Conservation (phyloP, 78 protist genomes). For the Pelomyxa schiedti region DNA sequence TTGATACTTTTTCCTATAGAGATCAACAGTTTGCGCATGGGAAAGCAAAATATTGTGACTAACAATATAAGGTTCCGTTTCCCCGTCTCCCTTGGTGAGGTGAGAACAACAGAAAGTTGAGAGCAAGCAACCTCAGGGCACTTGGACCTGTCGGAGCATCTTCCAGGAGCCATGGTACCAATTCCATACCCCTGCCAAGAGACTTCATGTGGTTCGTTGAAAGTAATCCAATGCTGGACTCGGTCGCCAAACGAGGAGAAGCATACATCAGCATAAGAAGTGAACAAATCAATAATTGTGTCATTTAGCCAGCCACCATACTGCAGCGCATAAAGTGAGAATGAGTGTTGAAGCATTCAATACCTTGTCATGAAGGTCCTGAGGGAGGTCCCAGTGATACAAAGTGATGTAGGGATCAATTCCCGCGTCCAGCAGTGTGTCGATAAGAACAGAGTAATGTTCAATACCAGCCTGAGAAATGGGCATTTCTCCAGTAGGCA, state of each 20-base stretch:
- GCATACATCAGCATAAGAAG: slow-evolving; percentile 25
- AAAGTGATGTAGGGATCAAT: slow-evolving; percentile 46
- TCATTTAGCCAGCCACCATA: slow-evolving; percentile 2
- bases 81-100: neutral
- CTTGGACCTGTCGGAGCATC: slow-evolving; percentile 2
- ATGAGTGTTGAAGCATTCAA: neutral
- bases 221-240: slow-evolving; percentile 39
- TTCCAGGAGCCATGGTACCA: slow-evolving; percentile 19
- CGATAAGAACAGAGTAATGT: slow-evolving; percentile 14
- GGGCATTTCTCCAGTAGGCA: slow-evolving; percentile 19
- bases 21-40: slow-evolving; percentile 13
- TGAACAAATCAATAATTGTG: slow-evolving; percentile 3
- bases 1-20: neutral
- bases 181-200: slow-evolving; percentile 12
- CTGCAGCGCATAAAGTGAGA: neutral
- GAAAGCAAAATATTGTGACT: slow-evolving; percentile 27
- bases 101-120: no score
- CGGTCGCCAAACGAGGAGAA: slow-evolving; percentile 37
- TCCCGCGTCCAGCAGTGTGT: slow-evolving; percentile 2
- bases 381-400: slow-evolving; percentile 70
- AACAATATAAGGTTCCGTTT: slow-evolving; percentile 7
- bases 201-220: slow-evolving; percentile 41
- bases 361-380: slow-evolving; percentile 6
- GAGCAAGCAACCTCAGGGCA: no score
- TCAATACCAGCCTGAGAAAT: slow-evolving; percentile 18